Conservation (phyloP, 306 rosid species). For the Trifolium pratense region DNA sequence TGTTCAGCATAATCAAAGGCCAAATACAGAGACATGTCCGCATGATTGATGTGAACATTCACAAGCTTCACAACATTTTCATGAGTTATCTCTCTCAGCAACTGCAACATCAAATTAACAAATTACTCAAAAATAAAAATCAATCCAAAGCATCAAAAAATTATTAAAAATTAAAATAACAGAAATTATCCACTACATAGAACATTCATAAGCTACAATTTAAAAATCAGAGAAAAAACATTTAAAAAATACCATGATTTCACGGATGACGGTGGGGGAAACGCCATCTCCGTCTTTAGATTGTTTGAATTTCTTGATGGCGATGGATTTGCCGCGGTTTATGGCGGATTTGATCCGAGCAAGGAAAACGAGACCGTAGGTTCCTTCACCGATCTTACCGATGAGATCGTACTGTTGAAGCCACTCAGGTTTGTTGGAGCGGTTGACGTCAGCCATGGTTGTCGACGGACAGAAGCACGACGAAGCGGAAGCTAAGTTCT, state of each 20-base stretch:
- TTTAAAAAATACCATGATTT: slow-evolving; percentile 76
- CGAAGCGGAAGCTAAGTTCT: slow-evolving; percentile 12
- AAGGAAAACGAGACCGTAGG: slow-evolving; percentile 91
- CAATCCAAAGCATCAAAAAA: slow-evolving; percentile 32
- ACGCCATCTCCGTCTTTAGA: slow-evolving; percentile 97
- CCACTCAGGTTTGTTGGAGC: slow-evolving; percentile 88
- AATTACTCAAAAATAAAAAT: background rate
- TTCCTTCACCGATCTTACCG: slow-evolving; percentile 94
- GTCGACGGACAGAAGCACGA: slow-evolving; percentile 19
- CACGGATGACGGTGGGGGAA: slow-evolving; percentile 98
- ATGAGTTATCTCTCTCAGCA: slow-evolving; percentile 88
- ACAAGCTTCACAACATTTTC: slow-evolving; percentile 95
- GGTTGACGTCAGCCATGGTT: slow-evolving; percentile 80
- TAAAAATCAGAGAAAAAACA: slow-evolving; percentile 1
- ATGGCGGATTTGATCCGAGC: slow-evolving; percentile 68
- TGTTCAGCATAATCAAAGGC: slow-evolving; percentile 98
- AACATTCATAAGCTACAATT: background rate
- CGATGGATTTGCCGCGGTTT: slow-evolving; percentile 89
- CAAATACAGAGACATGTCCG: slow-evolving; percentile 92
- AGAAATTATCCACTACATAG: background rate
- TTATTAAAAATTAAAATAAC: background rate
- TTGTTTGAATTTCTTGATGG: slow-evolving; percentile 94
- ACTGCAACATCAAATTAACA: slow-evolving; percentile 56
- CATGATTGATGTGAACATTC: slow-evolving; percentile 92
- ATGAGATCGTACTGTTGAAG: slow-evolving; percentile 91